Evolutionary conservation across 2,329 filamentous ascomycete genomes (phyloP).

Genomic region (Leptosphaerulina australis): DNA sequence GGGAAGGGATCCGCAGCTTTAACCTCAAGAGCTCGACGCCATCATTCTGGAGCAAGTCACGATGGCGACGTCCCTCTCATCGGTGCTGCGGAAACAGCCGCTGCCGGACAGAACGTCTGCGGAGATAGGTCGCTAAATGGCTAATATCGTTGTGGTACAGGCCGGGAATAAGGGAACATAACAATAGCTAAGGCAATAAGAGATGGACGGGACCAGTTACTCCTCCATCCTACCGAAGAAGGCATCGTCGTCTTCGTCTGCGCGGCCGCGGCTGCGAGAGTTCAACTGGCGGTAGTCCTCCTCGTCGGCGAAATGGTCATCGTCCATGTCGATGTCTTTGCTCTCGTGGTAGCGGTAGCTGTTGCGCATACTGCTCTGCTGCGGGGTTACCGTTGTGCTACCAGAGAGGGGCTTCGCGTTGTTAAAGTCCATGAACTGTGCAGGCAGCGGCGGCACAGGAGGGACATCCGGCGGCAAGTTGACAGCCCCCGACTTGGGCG

Average conservation of each 20-base stretch:
- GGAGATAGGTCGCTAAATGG: slow-evolving; percentile 49
- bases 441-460: slow-evolving; percentile 84
- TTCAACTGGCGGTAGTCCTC: slow-evolving; percentile 63
- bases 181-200: slow-evolving; percentile 9
- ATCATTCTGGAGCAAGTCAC: neutral
- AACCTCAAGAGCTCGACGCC: slow-evolving; percentile 47
- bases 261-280: slow-evolving; percentile 60
- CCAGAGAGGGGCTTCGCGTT: slow-evolving; percentile 61
- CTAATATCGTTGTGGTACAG: slow-evolving; percentile 46
- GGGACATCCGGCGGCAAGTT: slow-evolving; percentile 75
- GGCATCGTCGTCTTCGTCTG: slow-evolving; percentile 91
- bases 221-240: slow-evolving; percentile 98
- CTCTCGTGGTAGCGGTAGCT: slow-evolving; percentile 60
- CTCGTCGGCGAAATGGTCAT: slow-evolving; percentile 68
- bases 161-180: slow-evolving; percentile 22
- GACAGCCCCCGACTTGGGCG: slow-evolving; percentile 69
- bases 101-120: slow-evolving; percentile 36
- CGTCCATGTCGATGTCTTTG: slow-evolving; percentile 58
- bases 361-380: slow-evolving; percentile 66
- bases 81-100: slow-evolving; percentile 41
- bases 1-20: slow-evolving; percentile 38
- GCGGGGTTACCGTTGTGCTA: slow-evolving; percentile 60
- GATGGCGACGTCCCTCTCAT: slow-evolving; percentile 48
- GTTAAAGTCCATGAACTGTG: slow-evolving; percentile 71
- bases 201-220: slow-evolving; percentile 21